phyloP scores from a whole-genome alignment of 208 protist genomes.

The Leishmania lainsoni region DNA sequence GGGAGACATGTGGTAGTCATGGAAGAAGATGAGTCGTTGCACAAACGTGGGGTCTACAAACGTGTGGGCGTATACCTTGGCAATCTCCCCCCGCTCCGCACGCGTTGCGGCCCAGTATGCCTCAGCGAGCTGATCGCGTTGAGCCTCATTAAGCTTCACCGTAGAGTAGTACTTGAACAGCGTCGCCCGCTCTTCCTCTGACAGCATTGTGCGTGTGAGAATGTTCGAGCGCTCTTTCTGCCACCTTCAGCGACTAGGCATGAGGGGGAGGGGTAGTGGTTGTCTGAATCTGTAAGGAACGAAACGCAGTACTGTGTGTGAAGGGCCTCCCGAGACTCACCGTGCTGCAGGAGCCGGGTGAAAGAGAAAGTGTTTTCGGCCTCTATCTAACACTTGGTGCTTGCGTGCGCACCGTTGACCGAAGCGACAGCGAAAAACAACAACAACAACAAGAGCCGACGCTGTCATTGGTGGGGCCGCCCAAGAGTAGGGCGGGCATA shows the following conservation, averaged over 20 bases:
- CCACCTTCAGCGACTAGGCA: neutral
- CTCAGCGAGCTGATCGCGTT: conserved; percentile 65
- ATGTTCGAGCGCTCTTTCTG: neutral
- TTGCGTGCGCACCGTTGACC: neutral
- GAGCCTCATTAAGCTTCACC: conserved; percentile 57
- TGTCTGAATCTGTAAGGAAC: neutral
- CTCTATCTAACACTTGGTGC: neutral
- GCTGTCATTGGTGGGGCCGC: neutral
- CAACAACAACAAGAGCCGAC: neutral
- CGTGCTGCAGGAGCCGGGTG: neutral
- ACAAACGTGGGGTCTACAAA: conserved; percentile 80
- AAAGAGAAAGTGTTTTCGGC: neutral
- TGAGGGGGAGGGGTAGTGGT: neutral
- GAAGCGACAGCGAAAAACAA: neutral
- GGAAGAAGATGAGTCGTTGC: conserved; percentile 69
- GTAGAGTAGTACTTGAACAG: conserved; percentile 73
- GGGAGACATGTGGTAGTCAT: conserved; percentile 37
- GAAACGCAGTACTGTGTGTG: neutral
- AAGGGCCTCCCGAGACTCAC: neutral
- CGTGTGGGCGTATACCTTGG: conserved; percentile 65
- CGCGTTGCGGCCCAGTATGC: conserved; percentile 76
- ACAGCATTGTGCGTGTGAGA: conserved; percentile 48
- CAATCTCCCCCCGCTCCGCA: conserved; percentile 71
- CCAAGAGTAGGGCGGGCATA: neutral
- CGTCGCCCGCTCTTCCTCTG: conserved; percentile 58